Evolutionary conservation across 2,329 filamentous ascomycete genomes (phyloP).

Genomic region (Parastagonospora avenae): DNA sequence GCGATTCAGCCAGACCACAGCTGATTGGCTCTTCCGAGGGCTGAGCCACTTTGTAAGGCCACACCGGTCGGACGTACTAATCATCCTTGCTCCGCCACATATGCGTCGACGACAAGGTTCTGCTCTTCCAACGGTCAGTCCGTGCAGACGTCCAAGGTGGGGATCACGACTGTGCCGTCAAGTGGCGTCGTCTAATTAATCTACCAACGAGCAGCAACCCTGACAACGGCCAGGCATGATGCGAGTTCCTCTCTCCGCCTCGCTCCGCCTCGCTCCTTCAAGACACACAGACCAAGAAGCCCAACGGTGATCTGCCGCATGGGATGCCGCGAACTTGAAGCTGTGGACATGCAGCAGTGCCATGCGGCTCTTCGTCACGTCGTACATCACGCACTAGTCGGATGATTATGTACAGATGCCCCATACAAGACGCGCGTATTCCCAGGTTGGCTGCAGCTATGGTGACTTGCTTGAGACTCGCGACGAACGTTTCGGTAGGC

Average conservation of each 20-base stretch:
- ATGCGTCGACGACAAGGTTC: too few relatives aligned
- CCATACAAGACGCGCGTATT: background rate
- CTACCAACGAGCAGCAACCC: too few relatives aligned
- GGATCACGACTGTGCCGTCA: too few relatives aligned
- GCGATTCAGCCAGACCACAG: slow-evolving; percentile 22
- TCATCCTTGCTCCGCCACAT: slow-evolving; percentile 1
- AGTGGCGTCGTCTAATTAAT: too few relatives aligned
- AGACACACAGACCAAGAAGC: slow-evolving; percentile 11
- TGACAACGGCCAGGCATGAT: too few relatives aligned
- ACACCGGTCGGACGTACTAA: background rate
- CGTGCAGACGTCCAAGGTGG: background rate
- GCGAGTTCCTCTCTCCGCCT: slow-evolving; percentile 4
- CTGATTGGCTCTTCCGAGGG: slow-evolving; percentile 16
- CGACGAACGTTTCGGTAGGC: too few relatives aligned
- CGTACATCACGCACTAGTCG: background rate
- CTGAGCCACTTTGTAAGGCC: slow-evolving; percentile 10
- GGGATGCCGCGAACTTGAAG: slow-evolving; percentile 19
- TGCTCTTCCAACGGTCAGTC: too few relatives aligned
- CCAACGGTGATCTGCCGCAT: slow-evolving; percentile 31
- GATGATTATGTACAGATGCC: background rate
- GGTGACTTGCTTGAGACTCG: background rate
- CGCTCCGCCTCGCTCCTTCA: slow-evolving; percentile 5
- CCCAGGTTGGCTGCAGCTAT: background rate
- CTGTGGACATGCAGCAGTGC: slow-evolving; percentile 33
- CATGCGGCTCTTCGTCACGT: slow-evolving; percentile 32